Conservation (phyloP, 148 eudicot genomes). For the Heliamphora exappendiculata region DNA sequence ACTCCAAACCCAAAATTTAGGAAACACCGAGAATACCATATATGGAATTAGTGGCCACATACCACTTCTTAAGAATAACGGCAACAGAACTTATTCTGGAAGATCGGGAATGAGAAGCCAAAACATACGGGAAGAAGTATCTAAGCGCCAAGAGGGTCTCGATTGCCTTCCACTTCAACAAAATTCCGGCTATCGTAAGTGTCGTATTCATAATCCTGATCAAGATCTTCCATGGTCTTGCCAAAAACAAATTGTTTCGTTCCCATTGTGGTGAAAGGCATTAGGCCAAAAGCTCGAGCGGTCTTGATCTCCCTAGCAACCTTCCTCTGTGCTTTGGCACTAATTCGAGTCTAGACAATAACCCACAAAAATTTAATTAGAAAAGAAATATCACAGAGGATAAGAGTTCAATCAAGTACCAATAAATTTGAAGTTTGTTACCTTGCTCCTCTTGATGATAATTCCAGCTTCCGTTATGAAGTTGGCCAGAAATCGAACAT, state of each 20-base stretch:
- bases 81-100: too few species aligned
- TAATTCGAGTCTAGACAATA: slow-evolving; percentile 61
- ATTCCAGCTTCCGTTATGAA: slow-evolving; percentile 88
- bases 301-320: slow-evolving; percentile 93
- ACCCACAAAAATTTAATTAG: not conserved
- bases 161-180: slow-evolving; percentile 25
- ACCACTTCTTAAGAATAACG: too few species aligned
- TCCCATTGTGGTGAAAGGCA: slow-evolving; percentile 93
- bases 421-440: slow-evolving; percentile 10
- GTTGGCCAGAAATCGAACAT: slow-evolving; percentile 85
- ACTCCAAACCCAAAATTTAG: too few species aligned
- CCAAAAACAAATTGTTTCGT: slow-evolving; percentile 59
- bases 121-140: not conserved
- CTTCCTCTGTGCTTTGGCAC: slow-evolving; percentile 93
- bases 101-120: too few species aligned
- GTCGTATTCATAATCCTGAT: slow-evolving; percentile 44
- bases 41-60: too few species aligned
- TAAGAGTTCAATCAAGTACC: not conserved
- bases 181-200: slow-evolving; percentile 22
- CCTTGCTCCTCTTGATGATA: slow-evolving; percentile 85
- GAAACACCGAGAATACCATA: too few species aligned
- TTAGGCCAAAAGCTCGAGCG: slow-evolving; percentile 81
- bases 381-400: not conserved
- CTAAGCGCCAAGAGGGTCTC: slow-evolving; percentile 16
- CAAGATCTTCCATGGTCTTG: slow-evolving; percentile 58